phyloP scores from a whole-genome alignment of 1,139 yeast genomes.

The Geotrichum citri-aurantii region DNA sequence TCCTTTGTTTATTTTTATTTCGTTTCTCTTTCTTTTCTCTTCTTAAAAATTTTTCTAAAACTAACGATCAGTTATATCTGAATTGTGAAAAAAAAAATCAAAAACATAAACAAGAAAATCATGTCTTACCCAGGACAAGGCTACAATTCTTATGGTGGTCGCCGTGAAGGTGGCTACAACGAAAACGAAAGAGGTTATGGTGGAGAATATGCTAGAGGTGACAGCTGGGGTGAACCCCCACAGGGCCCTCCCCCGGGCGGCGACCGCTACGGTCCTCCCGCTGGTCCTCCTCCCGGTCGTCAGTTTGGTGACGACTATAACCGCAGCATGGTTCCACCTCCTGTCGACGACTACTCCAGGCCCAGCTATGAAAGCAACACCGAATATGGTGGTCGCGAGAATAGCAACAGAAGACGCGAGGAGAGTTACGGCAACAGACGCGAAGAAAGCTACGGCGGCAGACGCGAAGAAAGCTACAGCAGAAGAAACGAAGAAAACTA shows the following conservation, averaged over 20 bases:
- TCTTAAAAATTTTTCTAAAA: background rate
- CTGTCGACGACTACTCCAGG: background rate
- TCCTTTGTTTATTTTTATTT: background rate
- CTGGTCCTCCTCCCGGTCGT: background rate
- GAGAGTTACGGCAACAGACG: background rate
- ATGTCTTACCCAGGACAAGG: background rate
- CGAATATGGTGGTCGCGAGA: background rate
- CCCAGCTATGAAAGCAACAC: background rate
- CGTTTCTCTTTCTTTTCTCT: background rate
- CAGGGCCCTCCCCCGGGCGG: background rate
- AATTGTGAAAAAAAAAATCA: no score
- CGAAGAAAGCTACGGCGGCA: background rate
- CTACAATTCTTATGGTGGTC: background rate
- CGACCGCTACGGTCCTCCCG: background rate
- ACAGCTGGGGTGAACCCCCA: background rate
- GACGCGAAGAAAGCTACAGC: background rate
- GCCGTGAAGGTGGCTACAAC: background rate
- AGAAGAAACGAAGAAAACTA: background rate
- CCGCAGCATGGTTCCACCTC: background rate
- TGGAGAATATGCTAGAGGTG: background rate
- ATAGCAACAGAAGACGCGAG: background rate
- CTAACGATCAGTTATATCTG: background rate
- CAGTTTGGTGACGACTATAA: background rate
- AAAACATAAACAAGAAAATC: no score
- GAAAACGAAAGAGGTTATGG: background rate